Evolutionary conservation across 306 rosid genomes (phyloP), one percentile per base, ranked within the genome.

Genomic region (Begonia peltatifolia): DNA sequence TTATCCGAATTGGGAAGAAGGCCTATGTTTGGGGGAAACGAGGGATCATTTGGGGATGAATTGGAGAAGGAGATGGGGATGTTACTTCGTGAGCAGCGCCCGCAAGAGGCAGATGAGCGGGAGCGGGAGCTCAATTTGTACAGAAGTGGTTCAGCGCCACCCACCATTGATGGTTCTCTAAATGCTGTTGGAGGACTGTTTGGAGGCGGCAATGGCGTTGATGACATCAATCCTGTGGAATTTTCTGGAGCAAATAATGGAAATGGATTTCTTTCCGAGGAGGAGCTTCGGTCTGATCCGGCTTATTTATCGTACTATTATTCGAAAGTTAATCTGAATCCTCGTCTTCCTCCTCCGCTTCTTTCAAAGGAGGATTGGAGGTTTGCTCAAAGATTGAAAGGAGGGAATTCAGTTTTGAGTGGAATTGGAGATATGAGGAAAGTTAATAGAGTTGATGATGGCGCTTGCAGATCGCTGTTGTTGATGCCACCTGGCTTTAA

Each of bases 121-220:
- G 94, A 84, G 50, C 66, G 70, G 2, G 92, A 87, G 54, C 80
- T 87, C 35, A 83, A 78, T 72, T 52, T 87, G 42, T 87, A 61
- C 62, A 76, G 95, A 63, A 83, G 95, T 70, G 95, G 95, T 58
- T 87, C 96, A 49, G 96, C 96, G 12, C 96, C 96, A 50, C 96
- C 96, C 23, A 80, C 94, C 36, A 77, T 87, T 5, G 94, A 87
- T 71, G 96, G 96, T 53, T 87, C 96, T 38, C 52, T 78, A 25
- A 87, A 59, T 76, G 96, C 94, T 0, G 83, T 87, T 11, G 96
- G 84, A 46, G 94, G 94, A 12, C 62, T 87, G 58, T 74, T 83
- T 73, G 77, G 67, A 10, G 78, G 74, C 3, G 6, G 6, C 38
- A 53, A 66, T n/a, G 67, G 59, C 20, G 25, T 46, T 50, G 56